A percentile compares a stretch with the other conserved stretches of the same genome.
These are phyloP conservation scores for Gymnopilus dilepis DNA, from an alignment of 768 basidiomycete species.

Conservation along the genomic window DNA sequence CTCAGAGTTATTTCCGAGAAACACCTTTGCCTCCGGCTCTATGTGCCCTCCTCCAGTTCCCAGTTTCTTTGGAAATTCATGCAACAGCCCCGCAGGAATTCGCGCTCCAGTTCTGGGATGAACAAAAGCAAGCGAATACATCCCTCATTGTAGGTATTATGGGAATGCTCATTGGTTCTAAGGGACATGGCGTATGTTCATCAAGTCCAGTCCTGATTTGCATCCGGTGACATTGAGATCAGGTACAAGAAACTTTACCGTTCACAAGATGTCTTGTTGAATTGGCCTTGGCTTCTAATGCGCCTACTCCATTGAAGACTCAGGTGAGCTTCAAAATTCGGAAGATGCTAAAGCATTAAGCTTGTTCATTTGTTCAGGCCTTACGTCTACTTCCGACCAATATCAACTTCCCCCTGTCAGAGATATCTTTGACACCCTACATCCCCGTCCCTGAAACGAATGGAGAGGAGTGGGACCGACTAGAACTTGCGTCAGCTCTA, in stretches of 20 bases:
- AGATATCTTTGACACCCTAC: constrained; percentile 73
- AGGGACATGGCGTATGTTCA: constrained; percentile 63
- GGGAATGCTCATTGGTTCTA: constrained; percentile 81
- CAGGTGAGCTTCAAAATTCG: constrained; percentile 54
- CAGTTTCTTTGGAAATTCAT: constrained; percentile 60
- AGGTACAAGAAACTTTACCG: constrained; percentile 62
- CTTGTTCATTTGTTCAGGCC: constrained; percentile 34
- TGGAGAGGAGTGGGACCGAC: constrained; percentile 92
- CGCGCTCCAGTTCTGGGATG: constrained; percentile 95
- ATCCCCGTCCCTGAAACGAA: constrained; percentile 81
- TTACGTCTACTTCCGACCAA: constrained; percentile 53
- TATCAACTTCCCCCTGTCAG: constrained; percentile 64
- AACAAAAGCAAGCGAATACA: constrained; percentile 85
- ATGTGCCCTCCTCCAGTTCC: constrained; percentile 73
- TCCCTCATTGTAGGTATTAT: constrained; percentile 82
- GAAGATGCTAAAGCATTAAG: neutral
- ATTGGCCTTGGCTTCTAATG: constrained; percentile 91
- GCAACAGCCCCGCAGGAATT: constrained; percentile 83
- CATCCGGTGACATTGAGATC: constrained; percentile 8
- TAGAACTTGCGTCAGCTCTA: constrained; percentile 80
- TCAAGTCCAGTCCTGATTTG: neutral
- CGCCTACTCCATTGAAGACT: constrained; percentile 85
- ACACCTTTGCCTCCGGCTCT: constrained; percentile 73
- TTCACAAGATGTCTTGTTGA: constrained; percentile 85
- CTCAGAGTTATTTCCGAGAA: constrained; percentile 95